Conservation (phyloP, 2,329 filamentous ascomycete genomes). For the Colletotrichum orchidophilum region DNA sequence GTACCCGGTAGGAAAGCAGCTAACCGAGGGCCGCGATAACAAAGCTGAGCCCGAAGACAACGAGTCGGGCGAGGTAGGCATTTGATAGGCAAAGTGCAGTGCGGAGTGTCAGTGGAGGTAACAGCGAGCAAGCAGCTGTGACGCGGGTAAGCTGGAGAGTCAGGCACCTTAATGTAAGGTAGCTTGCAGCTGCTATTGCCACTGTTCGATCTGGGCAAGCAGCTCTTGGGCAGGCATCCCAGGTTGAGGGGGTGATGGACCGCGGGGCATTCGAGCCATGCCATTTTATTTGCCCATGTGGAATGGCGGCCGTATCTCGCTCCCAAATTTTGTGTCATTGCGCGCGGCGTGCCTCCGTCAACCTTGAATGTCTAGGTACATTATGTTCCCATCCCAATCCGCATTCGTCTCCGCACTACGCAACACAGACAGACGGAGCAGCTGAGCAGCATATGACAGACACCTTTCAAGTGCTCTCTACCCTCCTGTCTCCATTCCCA, state of each 20-base stretch:
- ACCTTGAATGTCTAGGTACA: neutral
- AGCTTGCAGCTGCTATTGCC: too few relatives aligned
- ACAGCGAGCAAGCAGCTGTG: neutral
- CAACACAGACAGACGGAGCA: neutral
- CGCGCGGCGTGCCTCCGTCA: neutral
- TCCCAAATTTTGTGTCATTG: neutral
- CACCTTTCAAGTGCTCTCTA: neutral
- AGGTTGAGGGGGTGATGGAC: slow-evolving; percentile 28
- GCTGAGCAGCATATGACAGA: neutral
- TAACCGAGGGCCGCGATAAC: neutral
- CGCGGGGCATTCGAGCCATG: slow-evolving; percentile 30
- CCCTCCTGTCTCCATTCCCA: neutral
- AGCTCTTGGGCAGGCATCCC: neutral
- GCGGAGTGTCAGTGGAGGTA: slow-evolving; percentile 18
- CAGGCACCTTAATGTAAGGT: neutral
- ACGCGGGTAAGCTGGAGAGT: neutral
- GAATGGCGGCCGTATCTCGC: slow-evolving; percentile 7
- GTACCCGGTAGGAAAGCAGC: neutral
- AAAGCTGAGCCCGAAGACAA: neutral
- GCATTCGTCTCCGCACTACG: neutral
- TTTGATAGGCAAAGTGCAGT: neutral
- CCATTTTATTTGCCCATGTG: slow-evolving; percentile 31
- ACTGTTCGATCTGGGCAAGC: neutral
- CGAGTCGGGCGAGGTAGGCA: neutral
- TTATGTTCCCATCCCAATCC: neutral